Conservation (phyloP, 257 asterid genomes). For the Gynochthodes officinalis region DNA sequence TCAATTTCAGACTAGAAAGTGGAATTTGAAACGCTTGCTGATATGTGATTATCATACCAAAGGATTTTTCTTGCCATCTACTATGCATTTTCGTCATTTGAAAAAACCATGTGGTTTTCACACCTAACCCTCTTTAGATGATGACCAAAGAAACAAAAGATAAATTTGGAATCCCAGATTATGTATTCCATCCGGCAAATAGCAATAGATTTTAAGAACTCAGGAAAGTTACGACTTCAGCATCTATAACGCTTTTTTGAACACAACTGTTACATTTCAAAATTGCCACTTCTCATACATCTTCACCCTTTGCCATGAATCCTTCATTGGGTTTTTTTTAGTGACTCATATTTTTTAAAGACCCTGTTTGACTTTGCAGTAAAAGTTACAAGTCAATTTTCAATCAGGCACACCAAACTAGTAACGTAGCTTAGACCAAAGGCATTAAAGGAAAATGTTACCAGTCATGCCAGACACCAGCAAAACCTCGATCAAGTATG, state of each 20-base stretch:
- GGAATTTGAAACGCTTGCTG: not conserved
- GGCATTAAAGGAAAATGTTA: conserved; percentile 27
- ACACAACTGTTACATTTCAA: too few relatives aligned
- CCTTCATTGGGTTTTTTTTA: too few relatives aligned
- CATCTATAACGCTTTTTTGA: too few relatives aligned
- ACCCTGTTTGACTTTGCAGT: too few relatives aligned
- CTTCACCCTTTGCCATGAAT: too few relatives aligned
- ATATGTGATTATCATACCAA: not conserved
- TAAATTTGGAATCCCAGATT: not conserved
- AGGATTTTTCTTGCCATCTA: not conserved
- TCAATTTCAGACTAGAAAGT: not conserved
- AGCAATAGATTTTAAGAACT: not conserved
- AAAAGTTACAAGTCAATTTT: conserved; percentile 1
- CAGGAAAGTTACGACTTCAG: not conserved
- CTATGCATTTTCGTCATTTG: not conserved
- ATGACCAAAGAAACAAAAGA: not conserved
- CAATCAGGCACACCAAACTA: not conserved
- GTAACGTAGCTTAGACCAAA: not conserved
- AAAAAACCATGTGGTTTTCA: not conserved
- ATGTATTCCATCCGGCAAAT: not conserved
- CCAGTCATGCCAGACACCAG: conserved; percentile 88
- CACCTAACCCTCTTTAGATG: not conserved
- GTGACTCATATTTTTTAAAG: too few relatives aligned
- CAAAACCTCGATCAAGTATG: conserved; percentile 69
- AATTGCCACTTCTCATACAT: too few relatives aligned